phyloP scores from a whole-genome alignment of 352 stramenopile species.

The Phytophthora citricola region DNA sequence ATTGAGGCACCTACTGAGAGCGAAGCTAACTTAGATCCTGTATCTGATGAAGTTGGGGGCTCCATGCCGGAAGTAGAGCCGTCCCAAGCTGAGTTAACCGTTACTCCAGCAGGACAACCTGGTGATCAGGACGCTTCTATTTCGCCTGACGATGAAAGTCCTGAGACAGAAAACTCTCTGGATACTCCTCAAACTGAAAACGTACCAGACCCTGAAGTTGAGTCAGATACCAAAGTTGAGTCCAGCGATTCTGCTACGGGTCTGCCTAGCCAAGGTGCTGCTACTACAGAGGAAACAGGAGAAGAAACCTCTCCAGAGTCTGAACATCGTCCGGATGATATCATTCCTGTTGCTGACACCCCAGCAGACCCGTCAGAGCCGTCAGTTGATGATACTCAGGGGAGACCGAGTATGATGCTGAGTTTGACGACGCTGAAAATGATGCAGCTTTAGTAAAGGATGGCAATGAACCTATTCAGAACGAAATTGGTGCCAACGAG shows the following conservation, averaged over 20 bases:
- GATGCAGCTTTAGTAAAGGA: neutral
- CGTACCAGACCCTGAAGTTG: neutral
- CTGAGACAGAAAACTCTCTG: neutral
- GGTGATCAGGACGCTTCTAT: neutral
- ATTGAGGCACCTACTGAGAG: neutral
- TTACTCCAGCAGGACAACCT: neutral
- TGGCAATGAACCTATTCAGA: slow-evolving; percentile 1
- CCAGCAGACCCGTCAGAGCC: slow-evolving; percentile 1
- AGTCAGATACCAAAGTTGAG: neutral
- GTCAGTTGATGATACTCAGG: slow-evolving; percentile 2
- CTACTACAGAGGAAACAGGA: neutral
- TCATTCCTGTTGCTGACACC: neutral
- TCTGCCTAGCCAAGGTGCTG: neutral
- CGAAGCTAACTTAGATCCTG: neutral
- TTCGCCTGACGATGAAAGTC: neutral
- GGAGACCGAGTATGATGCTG: slow-evolving; percentile 22
- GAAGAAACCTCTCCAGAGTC: slow-evolving; percentile 4
- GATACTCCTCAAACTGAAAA: neutral
- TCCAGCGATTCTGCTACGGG: neutral
- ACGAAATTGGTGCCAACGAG: neutral
- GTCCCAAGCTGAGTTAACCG: slow-evolving; percentile 4
- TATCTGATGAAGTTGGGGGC: neutral
- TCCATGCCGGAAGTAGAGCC: neutral
- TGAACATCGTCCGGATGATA: slow-evolving; percentile 3
- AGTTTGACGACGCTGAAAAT: slow-evolving; percentile 28